Conservation (phyloP, 2,329 filamentous ascomycete genomes). For the Sporothrix phasma region DNA sequence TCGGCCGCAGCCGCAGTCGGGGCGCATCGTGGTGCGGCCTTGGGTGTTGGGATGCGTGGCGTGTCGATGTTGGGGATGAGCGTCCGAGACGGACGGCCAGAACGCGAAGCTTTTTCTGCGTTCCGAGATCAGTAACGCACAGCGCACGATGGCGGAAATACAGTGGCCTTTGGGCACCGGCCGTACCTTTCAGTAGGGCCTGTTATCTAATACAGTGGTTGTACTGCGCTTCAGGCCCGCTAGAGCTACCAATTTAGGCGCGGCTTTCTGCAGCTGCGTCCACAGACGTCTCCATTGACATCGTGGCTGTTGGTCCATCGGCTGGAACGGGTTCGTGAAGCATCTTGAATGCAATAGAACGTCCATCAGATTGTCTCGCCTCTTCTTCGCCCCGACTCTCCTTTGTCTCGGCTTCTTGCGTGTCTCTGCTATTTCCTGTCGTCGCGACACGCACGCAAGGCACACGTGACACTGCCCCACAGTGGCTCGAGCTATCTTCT, state of each 20-base stretch:
- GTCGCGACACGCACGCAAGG: background rate
- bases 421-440: background rate
- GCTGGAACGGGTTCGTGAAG: background rate
- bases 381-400: too few relatives aligned
- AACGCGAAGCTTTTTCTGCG: slow-evolving; percentile 2
- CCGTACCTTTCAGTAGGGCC: too few relatives aligned
- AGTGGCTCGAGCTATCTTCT: background rate
- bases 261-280: background rate
- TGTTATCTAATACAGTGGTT: too few relatives aligned
- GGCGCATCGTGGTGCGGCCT: slow-evolving; percentile 22
- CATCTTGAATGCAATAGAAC: background rate
- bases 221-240: too few relatives aligned
- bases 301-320: background rate
- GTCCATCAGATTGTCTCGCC: background rate
- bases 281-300: background rate
- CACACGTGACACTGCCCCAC: slow-evolving; percentile 5
- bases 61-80: background rate
- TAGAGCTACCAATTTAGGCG: background rate
- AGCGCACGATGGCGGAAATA: background rate
- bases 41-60: background rate
- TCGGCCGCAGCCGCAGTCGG: slow-evolving; percentile 21
- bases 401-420: background rate
- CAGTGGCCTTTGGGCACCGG: too few relatives aligned
- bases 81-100: background rate
- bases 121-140: background rate